phyloP scores from a whole-genome alignment of 2,329 filamentous ascomycete genomes.

The Apiospora phragmitis region DNA sequence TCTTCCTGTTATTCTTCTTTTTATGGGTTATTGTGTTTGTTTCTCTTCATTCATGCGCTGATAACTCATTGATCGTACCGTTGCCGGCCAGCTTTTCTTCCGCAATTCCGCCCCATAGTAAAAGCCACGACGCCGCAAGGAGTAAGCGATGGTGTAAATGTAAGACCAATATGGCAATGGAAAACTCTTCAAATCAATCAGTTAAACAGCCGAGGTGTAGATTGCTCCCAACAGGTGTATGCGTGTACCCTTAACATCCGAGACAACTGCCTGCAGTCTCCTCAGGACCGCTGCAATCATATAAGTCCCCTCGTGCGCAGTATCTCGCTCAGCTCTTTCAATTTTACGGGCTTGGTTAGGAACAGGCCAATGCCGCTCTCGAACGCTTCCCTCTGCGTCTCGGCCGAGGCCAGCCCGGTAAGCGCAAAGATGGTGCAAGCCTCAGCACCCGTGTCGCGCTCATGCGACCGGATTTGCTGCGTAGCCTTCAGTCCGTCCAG shows the following conservation, averaged over 20 bases:
- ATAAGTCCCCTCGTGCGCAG: background rate
- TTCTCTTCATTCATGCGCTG: background rate
- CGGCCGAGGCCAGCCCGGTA: slow-evolving; percentile 43
- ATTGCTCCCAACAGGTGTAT: background rate
- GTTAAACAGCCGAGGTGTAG: background rate
- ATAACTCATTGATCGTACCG: background rate
- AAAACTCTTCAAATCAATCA: background rate
- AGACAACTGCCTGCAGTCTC: background rate
- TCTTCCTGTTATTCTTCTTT: background rate
- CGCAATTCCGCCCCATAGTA: too few species aligned
- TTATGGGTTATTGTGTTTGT: too few species aligned
- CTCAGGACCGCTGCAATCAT: background rate
- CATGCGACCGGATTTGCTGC: slow-evolving; percentile 39
- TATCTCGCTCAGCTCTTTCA: slow-evolving; percentile 31
- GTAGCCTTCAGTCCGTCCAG: slow-evolving; percentile 43
- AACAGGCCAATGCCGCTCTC: slow-evolving; percentile 46
- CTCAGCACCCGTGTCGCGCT: slow-evolving; percentile 35
- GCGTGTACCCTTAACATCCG: background rate
- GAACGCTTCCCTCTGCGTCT: slow-evolving; percentile 45
- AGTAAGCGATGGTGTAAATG: background rate
- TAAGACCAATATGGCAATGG: background rate
- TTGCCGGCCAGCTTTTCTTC: too few species aligned
- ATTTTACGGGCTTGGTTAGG: slow-evolving; percentile 46
- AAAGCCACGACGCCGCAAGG: background rate
- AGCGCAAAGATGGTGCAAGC: slow-evolving; percentile 45